Conservation (phyloP, 495 filamentous ascomycete genomes). For the Physcia stellaris region DNA sequence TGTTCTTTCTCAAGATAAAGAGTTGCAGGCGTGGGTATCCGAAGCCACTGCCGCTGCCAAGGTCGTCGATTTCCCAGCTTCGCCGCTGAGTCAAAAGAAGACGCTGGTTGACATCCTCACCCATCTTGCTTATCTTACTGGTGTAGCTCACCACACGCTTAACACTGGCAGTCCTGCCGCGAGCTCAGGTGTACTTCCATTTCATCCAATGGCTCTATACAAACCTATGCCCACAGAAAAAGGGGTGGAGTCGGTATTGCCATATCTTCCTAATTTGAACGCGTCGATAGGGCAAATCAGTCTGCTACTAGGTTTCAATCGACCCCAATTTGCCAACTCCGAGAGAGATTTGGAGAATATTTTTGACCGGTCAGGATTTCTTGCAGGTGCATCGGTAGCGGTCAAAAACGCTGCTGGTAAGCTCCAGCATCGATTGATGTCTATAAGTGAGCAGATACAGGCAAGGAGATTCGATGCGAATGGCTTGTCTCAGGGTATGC, state of each 20-base stretch:
- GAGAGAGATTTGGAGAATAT: slow-evolving; percentile 18
- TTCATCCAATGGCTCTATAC: slow-evolving; percentile 23
- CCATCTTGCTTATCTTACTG: slow-evolving; percentile 17
- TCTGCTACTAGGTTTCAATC: slow-evolving; percentile 16
- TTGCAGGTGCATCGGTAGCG: too few species aligned
- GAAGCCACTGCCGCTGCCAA: slow-evolving; percentile 15
- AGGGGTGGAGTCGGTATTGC: slow-evolving; percentile 14
- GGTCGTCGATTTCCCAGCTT: slow-evolving; percentile 18
- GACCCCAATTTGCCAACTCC: slow-evolving; percentile 14
- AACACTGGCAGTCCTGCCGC: slow-evolving; percentile 18
- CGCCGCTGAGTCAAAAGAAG: slow-evolving; percentile 3
- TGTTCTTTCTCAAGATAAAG: slow-evolving; percentile 15
- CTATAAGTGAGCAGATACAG: slow-evolving; percentile 18
- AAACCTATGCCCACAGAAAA: slow-evolving; percentile 21
- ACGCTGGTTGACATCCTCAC: slow-evolving; percentile 23
- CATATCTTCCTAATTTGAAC: slow-evolving; percentile 18
- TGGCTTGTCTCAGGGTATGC: slow-evolving; percentile 25
- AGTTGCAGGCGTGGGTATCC: slow-evolving; percentile 20
- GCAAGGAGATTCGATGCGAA: slow-evolving; percentile 19
- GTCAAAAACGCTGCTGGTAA: slow-evolving; percentile 10
- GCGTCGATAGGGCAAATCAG: slow-evolving; percentile 16
- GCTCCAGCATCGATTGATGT: slow-evolving; percentile 9
- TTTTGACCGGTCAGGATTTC: slow-evolving; percentile 12
- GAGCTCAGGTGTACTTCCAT: slow-evolving; percentile 19
- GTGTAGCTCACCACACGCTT: slow-evolving; percentile 19